A percentile compares a stretch with the other conserved stretches of the same genome.
phyloP scores from a whole-genome alignment of 2,329 filamentous ascomycete species.

The Neonectria ditissima region DNA sequence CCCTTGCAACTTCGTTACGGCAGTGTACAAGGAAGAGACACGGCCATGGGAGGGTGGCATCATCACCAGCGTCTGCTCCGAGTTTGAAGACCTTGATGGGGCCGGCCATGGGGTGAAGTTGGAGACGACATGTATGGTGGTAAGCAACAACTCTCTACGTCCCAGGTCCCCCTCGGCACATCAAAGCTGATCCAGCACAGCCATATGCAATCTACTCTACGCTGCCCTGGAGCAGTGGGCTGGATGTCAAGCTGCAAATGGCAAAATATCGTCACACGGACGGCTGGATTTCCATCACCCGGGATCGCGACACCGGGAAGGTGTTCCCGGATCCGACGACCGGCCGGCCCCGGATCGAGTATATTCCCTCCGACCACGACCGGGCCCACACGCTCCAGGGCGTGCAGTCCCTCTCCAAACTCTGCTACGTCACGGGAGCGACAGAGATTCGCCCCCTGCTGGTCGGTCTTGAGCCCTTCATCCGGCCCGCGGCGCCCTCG shows the following conservation, averaged over 20 bases:
- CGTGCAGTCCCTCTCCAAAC: slow-evolving; percentile 76
- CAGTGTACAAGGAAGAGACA: slow-evolving; percentile 76
- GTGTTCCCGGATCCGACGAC: slow-evolving; percentile 79
- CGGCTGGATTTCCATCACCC: slow-evolving; percentile 78
- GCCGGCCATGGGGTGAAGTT: slow-evolving; percentile 86
- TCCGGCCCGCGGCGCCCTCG: slow-evolving; percentile 46
- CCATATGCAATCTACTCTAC: slow-evolving; percentile 73
- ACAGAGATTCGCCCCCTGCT: slow-evolving; percentile 79
- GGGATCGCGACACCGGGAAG: slow-evolving; percentile 80
- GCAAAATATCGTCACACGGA: slow-evolving; percentile 77
- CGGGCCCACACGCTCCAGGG: slow-evolving; percentile 78
- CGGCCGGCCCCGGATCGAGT: slow-evolving; percentile 75
- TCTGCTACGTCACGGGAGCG: slow-evolving; percentile 83
- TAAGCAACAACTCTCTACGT: slow-evolving; percentile 47
- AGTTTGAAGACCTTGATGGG: slow-evolving; percentile 84
- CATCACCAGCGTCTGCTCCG: slow-evolving; percentile 80
- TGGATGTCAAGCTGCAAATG: slow-evolving; percentile 78
- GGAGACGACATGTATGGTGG: slow-evolving; percentile 79
- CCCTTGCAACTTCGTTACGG: slow-evolving; percentile 71
- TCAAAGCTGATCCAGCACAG: slow-evolving; percentile 50
- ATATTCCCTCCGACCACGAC: slow-evolving; percentile 79
- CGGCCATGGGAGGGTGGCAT: slow-evolving; percentile 81
- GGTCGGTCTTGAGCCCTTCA: slow-evolving; percentile 73
- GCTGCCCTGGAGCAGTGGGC: slow-evolving; percentile 74
- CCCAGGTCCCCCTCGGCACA: slow-evolving; percentile 5